These are phyloP conservation scores for Ramaria rubella DNA, from an alignment of 768 basidiomycete genomes.

Conservation along the genomic window DNA sequence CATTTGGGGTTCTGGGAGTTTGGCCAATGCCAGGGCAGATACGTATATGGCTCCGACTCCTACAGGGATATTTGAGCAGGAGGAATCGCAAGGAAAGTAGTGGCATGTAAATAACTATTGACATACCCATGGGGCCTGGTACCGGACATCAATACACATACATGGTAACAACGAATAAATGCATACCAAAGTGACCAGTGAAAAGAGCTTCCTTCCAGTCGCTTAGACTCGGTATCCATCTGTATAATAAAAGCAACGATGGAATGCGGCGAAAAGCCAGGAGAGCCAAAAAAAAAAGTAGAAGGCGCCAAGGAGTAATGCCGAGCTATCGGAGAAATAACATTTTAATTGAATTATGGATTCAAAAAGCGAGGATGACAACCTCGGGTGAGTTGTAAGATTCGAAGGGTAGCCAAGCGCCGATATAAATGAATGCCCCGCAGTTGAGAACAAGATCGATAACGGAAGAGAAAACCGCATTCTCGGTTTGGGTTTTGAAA, in stretches of 20 bases:
- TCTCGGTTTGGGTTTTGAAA: slow-evolving; percentile 73
- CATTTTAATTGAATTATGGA: background rate
- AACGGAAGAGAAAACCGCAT: slow-evolving; percentile 82
- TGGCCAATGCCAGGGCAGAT: slow-evolving; percentile 59
- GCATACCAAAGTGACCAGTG: slow-evolving; percentile 80
- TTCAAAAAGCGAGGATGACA: background rate
- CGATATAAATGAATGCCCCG: slow-evolving; percentile 74
- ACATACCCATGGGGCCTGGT: slow-evolving; percentile 73
- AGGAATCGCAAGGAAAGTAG: background rate
- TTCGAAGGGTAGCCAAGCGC: slow-evolving; percentile 77
- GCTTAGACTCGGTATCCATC: slow-evolving; percentile 79
- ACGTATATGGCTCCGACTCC: slow-evolving; percentile 92
- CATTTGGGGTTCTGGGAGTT: slow-evolving; percentile 46
- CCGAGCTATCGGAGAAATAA: slow-evolving; percentile 33
- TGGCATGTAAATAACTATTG: slow-evolving; percentile 25
- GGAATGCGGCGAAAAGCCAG: slow-evolving; percentile 78
- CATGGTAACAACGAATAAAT: background rate
- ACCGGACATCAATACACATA: background rate
- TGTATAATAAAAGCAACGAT: slow-evolving; percentile 66
- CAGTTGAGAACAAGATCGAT: slow-evolving; percentile 84
- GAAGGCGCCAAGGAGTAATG: slow-evolving; percentile 65
- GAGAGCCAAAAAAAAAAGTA: slow-evolving; percentile 60
- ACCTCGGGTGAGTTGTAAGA: slow-evolving; percentile 49
- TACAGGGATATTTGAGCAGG: slow-evolving; percentile 46
- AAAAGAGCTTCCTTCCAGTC: slow-evolving; percentile 86